Conservation (phyloP, 495 filamentous ascomycete species). For the Penicillium argentinense region DNA sequence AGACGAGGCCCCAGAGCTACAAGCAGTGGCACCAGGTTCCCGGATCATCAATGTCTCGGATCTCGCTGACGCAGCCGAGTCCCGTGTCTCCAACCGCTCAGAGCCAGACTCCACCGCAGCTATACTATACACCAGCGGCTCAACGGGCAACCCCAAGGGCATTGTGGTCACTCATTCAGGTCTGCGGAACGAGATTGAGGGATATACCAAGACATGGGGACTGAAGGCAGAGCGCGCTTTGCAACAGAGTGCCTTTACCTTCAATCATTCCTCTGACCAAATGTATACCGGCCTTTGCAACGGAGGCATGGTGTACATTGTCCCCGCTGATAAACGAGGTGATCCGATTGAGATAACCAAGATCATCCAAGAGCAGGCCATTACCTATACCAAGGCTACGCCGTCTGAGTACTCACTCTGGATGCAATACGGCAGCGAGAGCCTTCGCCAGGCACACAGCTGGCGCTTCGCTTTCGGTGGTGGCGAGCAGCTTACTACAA, state of each 20-base stretch:
- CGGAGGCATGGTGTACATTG: constrained; percentile 30
- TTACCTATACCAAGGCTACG: constrained; percentile 38
- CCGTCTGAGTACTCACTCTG: constrained; percentile 40
- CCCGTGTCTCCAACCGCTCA: background rate
- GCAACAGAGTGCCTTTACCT: constrained; percentile 38
- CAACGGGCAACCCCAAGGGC: constrained; percentile 36
- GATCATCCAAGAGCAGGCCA: constrained; percentile 24
- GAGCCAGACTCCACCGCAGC: constrained; percentile 10
- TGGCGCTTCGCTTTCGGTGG: constrained; percentile 28
- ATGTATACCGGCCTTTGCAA: constrained; percentile 25
- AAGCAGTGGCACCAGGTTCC: background rate
- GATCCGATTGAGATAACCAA: constrained; percentile 29
- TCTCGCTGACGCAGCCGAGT: background rate
- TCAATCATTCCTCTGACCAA: constrained; percentile 31
- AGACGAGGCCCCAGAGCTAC: background rate
- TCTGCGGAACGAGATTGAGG: constrained; percentile 30
- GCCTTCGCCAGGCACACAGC: background rate
- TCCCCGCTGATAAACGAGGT: constrained; percentile 16
- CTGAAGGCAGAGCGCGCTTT: constrained; percentile 15
- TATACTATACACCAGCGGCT: constrained; percentile 41
- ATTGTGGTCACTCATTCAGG: constrained; percentile 29
- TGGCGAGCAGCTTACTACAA: constrained; percentile 22
- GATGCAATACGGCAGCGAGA: constrained; percentile 23
- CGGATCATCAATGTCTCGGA: constrained; percentile 1
- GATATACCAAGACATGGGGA: constrained; percentile 6